phyloP scores from a whole-genome alignment of 2,329 filamentous ascomycete species.

The Camillea tinctor region DNA sequence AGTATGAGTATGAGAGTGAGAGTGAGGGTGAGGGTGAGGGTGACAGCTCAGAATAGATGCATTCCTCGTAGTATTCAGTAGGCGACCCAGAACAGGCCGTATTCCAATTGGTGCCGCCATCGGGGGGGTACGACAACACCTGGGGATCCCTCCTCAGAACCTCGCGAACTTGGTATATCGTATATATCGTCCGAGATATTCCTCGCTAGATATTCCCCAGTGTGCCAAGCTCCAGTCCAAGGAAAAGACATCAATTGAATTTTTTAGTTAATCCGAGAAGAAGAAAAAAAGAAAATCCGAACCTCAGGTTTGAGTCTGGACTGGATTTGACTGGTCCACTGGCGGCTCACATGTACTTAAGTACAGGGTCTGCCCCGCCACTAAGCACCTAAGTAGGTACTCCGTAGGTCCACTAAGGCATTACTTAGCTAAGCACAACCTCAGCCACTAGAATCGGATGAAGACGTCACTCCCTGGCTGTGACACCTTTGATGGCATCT shows the following conservation, averaged over 20 bases:
- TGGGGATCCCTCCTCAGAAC: conserved; percentile 2
- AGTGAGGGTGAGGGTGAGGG: too few species aligned
- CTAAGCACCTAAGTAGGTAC: too few species aligned
- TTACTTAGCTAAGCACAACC: too few species aligned
- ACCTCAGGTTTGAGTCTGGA: too few species aligned
- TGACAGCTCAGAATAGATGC: conserved; percentile 12
- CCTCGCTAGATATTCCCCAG: background rate
- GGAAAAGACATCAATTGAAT: background rate
- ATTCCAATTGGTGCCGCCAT: conserved; percentile 33
- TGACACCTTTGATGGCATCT: too few species aligned
- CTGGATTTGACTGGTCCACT: too few species aligned
- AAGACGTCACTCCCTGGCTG: too few species aligned
- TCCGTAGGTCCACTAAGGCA: too few species aligned
- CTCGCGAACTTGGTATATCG: background rate
- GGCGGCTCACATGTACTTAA: too few species aligned
- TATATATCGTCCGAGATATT: background rate
- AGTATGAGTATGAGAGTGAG: too few species aligned
- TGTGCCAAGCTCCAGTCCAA: background rate
- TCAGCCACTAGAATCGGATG: too few species aligned
- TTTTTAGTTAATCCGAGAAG: background rate
- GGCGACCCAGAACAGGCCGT: conserved; percentile 31
- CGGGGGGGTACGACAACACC: conserved; percentile 9
- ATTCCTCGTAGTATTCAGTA: conserved; percentile 21
- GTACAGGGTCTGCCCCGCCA: too few species aligned
- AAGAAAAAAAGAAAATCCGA: background rate